Percentiles rank a stretch among this genome's conserved stretches.
Evolutionary conservation across 345 rosid genomes (phyloP).

Genomic region (Viola odorata): DNA sequence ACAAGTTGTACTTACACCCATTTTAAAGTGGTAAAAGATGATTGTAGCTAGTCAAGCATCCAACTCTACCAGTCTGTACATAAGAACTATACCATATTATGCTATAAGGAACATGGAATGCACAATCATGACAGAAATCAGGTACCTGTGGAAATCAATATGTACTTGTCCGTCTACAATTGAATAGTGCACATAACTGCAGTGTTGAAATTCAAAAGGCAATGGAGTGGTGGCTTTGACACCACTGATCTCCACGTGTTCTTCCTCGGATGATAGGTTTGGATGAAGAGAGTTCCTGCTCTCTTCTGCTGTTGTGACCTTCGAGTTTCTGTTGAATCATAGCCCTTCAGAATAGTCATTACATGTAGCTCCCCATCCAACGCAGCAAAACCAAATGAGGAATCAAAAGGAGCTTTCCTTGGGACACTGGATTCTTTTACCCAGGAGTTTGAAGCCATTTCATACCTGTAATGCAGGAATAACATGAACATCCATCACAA

Average conservation of each 20-base stretch:
- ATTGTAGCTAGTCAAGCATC: no score
- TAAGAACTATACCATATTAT: constrained; percentile 1
- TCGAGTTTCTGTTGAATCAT: constrained; percentile 38
- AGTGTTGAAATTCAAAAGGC: constrained; percentile 53
- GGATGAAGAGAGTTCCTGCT: constrained; percentile 50
- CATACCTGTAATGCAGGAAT: constrained; percentile 40
- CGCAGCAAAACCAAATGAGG: constrained; percentile 56
- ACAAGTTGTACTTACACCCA: not conserved
- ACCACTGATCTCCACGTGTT: constrained; percentile 64
- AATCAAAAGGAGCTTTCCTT: constrained; percentile 35
- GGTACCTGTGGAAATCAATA: constrained; percentile 1
- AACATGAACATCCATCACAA: not conserved
- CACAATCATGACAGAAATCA: not conserved
- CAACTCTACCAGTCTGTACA: constrained; percentile 17
- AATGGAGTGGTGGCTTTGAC: constrained; percentile 46
- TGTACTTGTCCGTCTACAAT: constrained; percentile 27
- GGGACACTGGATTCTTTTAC: constrained; percentile 54
- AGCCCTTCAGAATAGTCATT: constrained; percentile 44
- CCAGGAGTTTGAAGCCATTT: constrained; percentile 59
- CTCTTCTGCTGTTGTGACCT: constrained; percentile 41
- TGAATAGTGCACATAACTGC: constrained; percentile 65
- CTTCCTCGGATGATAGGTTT: constrained; percentile 60
- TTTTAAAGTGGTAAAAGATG: not conserved
- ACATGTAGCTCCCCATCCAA: constrained; percentile 66
- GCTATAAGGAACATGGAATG: constrained; percentile 7